These are phyloP conservation scores for Penicillium verrucosum DNA, from an alignment of 2,329 filamentous ascomycete species.

Conservation along the genomic window DNA sequence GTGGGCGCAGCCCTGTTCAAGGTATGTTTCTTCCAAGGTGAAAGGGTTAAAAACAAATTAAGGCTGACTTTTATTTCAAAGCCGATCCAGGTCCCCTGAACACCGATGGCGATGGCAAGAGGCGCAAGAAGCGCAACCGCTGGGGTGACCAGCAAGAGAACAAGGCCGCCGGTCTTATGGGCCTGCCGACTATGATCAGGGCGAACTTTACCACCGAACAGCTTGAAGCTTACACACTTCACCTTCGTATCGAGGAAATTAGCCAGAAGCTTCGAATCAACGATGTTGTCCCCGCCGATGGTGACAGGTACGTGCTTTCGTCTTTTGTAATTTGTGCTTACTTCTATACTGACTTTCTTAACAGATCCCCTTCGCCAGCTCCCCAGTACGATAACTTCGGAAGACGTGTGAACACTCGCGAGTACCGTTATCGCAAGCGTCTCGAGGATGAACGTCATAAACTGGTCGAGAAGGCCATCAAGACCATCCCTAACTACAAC, in stretches of 20 bases:
- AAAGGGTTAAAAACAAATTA: conserved; percentile 15
- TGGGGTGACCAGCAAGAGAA: conserved; percentile 98
- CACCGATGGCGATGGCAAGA: conserved; percentile 69
- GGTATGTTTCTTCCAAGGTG: conserved; percentile 52
- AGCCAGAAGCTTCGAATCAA: conserved; percentile 99
- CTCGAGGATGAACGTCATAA: conserved; percentile 99
- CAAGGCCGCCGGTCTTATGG: conserved; percentile 97
- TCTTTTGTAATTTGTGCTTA: neutral
- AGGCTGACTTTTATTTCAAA: conserved; percentile 18
- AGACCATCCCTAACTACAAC: conserved; percentile 98
- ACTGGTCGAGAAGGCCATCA: conserved; percentile 98
- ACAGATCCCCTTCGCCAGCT: conserved; percentile 87
- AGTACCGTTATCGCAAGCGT: conserved; percentile 96
- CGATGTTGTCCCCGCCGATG: conserved; percentile 95
- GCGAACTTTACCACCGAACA: conserved; percentile 98
- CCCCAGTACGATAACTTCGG: conserved; percentile 99
- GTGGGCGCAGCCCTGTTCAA: conserved; percentile 86
- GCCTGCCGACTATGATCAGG: conserved; percentile 90
- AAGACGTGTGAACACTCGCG: conserved; percentile 97
- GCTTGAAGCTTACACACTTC: conserved; percentile 92
- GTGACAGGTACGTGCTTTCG: conserved; percentile 67
- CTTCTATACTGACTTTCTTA: conserved; percentile 16
- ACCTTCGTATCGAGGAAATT: conserved; percentile 97
- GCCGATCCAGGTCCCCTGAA: conserved; percentile 42
- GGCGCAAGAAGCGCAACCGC: conserved; percentile 96